These are phyloP conservation scores for Microcos paniculata DNA, from an alignment of 345 rosid genomes.

Conservation along the genomic window DNA sequence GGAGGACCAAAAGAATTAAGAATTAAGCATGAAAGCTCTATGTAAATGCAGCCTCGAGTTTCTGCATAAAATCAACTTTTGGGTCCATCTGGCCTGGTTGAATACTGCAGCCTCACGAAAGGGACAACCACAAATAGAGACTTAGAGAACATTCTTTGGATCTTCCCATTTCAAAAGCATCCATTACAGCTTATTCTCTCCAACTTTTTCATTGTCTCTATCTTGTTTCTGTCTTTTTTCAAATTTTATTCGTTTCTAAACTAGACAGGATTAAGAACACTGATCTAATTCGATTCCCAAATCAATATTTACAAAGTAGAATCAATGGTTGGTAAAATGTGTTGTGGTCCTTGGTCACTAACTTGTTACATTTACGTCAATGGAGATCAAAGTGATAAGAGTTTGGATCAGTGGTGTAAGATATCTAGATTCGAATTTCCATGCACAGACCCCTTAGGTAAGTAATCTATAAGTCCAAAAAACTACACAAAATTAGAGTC, in stretches of 20 bases:
- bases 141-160: constrained; percentile 26
- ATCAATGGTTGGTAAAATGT: neutral
- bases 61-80: constrained; percentile 12
- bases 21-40: too few species aligned
- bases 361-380: too few species aligned
- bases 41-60: constrained; percentile 20
- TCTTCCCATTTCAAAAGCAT: constrained; percentile 27
- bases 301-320: neutral
- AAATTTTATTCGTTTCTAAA: neutral
- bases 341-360: neutral
- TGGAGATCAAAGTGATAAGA: too few species aligned
- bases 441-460: too few species aligned
- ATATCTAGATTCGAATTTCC: too few species aligned
- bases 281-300: neutral
- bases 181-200: constrained; percentile 1
- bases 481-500: too few species aligned
- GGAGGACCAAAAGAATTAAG: neutral
- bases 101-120: neutral
- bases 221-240: neutral
- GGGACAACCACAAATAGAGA: neutral
- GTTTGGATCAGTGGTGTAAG: too few species aligned
- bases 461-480: too few species aligned
- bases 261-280: neutral
- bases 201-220: neutral
- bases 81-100: constrained; percentile 14